Evolutionary conservation across 441 rosid genomes (phyloP).

Genomic region (Cnidoscolus chayamansa): DNA sequence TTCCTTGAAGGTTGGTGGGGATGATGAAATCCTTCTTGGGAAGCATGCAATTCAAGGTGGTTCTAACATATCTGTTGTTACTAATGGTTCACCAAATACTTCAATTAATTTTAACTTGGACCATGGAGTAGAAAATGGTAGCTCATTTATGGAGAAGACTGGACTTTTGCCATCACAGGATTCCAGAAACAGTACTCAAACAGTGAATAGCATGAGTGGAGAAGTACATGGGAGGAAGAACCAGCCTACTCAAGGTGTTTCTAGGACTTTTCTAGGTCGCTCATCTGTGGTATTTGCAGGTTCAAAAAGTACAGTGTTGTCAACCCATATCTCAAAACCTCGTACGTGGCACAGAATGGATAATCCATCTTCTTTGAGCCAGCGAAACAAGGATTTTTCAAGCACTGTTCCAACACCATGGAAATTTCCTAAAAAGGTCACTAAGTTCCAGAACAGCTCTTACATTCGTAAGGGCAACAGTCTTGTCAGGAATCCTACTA

Average conservation of each 20-base stretch:
- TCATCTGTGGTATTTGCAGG: slow-evolving; percentile 38
- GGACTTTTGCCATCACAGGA: slow-evolving; percentile 24
- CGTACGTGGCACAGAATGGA: slow-evolving; percentile 73
- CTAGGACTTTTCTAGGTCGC: slow-evolving; percentile 37
- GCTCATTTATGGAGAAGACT: slow-evolving; percentile 21
- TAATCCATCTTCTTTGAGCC: slow-evolving; percentile 33
- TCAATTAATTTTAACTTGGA: slow-evolving; percentile 28
- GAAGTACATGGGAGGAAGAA: slow-evolving; percentile 39
- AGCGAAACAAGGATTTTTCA: slow-evolving; percentile 40
- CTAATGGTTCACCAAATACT: slow-evolving; percentile 27
- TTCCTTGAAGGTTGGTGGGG: slow-evolving; percentile 31
- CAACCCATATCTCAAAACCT: slow-evolving; percentile 39
- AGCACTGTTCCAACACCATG: slow-evolving; percentile 38
- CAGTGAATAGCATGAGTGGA: slow-evolving; percentile 25
- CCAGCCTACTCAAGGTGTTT: slow-evolving; percentile 31
- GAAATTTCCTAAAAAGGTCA: slow-evolving; percentile 36
- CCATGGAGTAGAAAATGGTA: slow-evolving; percentile 20
- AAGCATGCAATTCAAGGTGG: slow-evolving; percentile 32
- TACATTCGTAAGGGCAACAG: slow-evolving; percentile 94
- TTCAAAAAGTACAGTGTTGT: slow-evolving; percentile 41
- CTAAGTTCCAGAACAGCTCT: slow-evolving; percentile 39
- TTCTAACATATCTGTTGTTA: slow-evolving; percentile 32
- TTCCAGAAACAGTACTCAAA: slow-evolving; percentile 28
- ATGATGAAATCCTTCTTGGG: slow-evolving; percentile 33
- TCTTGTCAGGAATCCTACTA: slow-evolving; percentile 68